Evolutionary conservation across 2,329 filamentous ascomycete species (phyloP).

Genomic region (Sporothrix inflata): DNA sequence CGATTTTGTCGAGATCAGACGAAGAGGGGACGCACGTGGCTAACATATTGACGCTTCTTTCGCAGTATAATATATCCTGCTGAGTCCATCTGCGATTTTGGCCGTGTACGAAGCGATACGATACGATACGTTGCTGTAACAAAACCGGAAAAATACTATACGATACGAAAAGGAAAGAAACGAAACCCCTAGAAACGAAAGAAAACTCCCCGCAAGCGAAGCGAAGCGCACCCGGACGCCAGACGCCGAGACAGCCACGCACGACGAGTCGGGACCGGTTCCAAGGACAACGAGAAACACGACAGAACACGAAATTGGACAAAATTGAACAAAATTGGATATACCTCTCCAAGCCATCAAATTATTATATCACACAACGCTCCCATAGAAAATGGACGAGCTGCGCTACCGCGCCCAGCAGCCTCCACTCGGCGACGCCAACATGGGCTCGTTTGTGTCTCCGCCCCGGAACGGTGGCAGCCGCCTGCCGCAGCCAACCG

Average conservation of each 20-base stretch:
- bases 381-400: conserved; percentile 64
- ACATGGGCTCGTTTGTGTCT: conserved; percentile 74
- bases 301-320: not conserved
- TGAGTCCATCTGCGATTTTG: conserved; percentile 23
- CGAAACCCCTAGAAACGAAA: conserved; percentile 7
- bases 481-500: conserved; percentile 61
- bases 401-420: conserved; percentile 77
- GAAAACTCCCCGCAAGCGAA: not conserved
- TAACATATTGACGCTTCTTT: conserved; percentile 2
- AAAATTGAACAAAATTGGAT: not conserved
- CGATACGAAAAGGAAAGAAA: conserved; percentile 29
- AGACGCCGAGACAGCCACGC: not conserved
- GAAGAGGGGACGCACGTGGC: not conserved
- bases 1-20: not conserved
- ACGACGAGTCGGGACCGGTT: not conserved
- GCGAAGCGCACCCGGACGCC: conserved; percentile 7
- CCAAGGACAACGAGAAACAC: not conserved
- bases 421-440: conserved; percentile 74
- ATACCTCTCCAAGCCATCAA: not conserved
- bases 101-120: conserved; percentile 33
- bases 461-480: conserved; percentile 68
- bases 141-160: conserved; percentile 30
- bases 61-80: conserved; percentile 31
- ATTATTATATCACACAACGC: not conserved
- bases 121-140: conserved; percentile 35